These are phyloP conservation scores for Hypomontagnella submonticulosa DNA, from an alignment of 495 filamentous ascomycete species.

Conservation along the genomic window DNA sequence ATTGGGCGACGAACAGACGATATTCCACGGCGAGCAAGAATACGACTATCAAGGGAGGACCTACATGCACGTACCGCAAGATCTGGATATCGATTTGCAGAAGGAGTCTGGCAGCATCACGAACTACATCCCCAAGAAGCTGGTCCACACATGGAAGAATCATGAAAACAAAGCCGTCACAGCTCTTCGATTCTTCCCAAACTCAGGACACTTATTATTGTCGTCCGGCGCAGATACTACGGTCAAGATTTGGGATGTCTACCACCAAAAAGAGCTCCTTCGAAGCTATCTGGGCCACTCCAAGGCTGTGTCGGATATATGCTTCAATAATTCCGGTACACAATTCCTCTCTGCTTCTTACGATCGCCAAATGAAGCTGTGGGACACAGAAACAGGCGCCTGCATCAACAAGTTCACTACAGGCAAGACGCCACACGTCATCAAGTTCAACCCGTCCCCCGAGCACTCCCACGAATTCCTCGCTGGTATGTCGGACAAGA, in stretches of 20 bases:
- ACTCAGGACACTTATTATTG: constrained; percentile 85
- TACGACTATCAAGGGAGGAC: constrained; percentile 93
- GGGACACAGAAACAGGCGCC: constrained; percentile 95
- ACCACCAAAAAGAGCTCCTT: constrained; percentile 86
- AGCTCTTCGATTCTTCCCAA: constrained; percentile 86
- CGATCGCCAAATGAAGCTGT: constrained; percentile 94
- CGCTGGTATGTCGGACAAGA: constrained; percentile 96
- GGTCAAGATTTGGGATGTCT: constrained; percentile 95
- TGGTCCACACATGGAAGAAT: constrained; percentile 87
- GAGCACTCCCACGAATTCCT: constrained; percentile 90
- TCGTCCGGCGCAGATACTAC: constrained; percentile 87
- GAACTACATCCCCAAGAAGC: constrained; percentile 94
- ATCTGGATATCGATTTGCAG: constrained; percentile 86
- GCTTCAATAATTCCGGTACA: constrained; percentile 83
- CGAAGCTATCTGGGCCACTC: constrained; percentile 90
- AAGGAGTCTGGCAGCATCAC: constrained; percentile 82
- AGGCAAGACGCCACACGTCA: constrained; percentile 93
- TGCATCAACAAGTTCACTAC: constrained; percentile 88
- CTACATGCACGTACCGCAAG: constrained; percentile 96
- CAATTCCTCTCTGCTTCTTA: constrained; percentile 93
- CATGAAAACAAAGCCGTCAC: constrained; percentile 85
- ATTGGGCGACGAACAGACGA: constrained; percentile 78
- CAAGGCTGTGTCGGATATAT: constrained; percentile 89
- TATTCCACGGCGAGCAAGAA: constrained; percentile 84
- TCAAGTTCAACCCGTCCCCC: constrained; percentile 86